Percentiles rank a stretch among this genome's conserved stretches.
phyloP scores from a whole-genome alignment of 2,329 filamentous ascomycete genomes.

The Pseudonectria buxi region DNA sequence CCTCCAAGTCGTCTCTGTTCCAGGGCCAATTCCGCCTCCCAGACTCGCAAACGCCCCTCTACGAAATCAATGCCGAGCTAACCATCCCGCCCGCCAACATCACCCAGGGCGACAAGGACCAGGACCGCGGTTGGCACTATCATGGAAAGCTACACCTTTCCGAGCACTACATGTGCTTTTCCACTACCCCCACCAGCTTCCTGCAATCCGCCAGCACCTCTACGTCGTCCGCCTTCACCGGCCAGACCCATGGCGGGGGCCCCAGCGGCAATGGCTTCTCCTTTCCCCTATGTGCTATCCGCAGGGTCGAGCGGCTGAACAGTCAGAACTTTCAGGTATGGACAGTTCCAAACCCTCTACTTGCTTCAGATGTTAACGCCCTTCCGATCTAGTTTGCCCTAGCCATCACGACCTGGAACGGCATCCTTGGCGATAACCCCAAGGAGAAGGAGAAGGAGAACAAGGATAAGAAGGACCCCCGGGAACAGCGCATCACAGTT shows the following conservation, averaged over 20 bases:
- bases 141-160: conserved; percentile 88
- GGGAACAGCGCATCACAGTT: conserved; percentile 82
- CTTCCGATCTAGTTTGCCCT: conserved; percentile 63
- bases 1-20: conserved; percentile 88
- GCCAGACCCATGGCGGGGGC: conserved; percentile 86
- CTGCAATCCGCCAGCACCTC: conserved; percentile 69
- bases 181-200: conserved; percentile 86
- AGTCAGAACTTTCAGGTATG: conserved; percentile 75
- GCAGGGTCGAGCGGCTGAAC: conserved; percentile 85
- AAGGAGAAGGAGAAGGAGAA: conserved; percentile 49
- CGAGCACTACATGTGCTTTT: conserved; percentile 94
- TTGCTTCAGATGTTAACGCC: conserved; percentile 4
- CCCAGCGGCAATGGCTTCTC: conserved; percentile 95
- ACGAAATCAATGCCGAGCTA: conserved; percentile 94
- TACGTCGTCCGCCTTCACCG: conserved; percentile 78
- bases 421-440: conserved; percentile 49
- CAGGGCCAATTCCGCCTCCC: conserved; percentile 95
- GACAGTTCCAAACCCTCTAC: not conserved
- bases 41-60: conserved; percentile 82
- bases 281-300: conserved; percentile 83
- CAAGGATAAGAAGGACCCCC: conserved; percentile 38
- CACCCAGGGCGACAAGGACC: conserved; percentile 63
- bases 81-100: conserved; percentile 71
- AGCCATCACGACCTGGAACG: conserved; percentile 92
- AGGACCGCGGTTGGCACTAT: conserved; percentile 77